Conservation (phyloP, 108 stramenopile species). For the Cyclotella distinguenda region DNA sequence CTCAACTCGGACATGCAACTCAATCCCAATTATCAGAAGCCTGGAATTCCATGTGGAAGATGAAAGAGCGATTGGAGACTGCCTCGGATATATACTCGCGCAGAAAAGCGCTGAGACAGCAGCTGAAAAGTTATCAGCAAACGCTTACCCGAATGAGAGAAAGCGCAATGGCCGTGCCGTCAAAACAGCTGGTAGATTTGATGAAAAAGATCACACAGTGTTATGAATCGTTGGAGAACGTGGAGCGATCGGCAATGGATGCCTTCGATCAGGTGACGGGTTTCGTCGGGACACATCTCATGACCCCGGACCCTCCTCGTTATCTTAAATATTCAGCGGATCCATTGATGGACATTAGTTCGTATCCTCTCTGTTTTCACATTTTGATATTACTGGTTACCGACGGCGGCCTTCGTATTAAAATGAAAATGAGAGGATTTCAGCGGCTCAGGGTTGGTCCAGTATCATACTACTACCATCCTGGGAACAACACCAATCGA, state of each 20-base stretch:
- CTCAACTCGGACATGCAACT: conserved; percentile 70
- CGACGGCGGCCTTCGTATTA: conserved; percentile 63
- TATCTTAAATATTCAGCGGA: conserved; percentile 76
- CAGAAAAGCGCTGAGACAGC: conserved; percentile 60
- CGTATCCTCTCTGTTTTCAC: conserved; percentile 76
- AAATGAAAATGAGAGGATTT: conserved; percentile 75
- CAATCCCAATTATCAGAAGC: conserved; percentile 65
- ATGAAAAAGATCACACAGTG: conserved; percentile 84
- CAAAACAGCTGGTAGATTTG: conserved; percentile 82
- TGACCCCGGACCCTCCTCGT: conserved; percentile 45
- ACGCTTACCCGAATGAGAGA: conserved; percentile 68
- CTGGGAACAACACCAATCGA: conserved; percentile 44
- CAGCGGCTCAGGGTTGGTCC: conserved; percentile 62
- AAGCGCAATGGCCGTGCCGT: conserved; percentile 69
- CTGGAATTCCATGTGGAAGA: conserved; percentile 78
- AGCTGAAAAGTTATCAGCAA: conserved; percentile 71
- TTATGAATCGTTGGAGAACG: conserved; percentile 66
- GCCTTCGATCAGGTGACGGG: conserved; percentile 74
- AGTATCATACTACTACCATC: conserved; percentile 77
- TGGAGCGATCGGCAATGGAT: conserved; percentile 65
- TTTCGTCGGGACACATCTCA: conserved; percentile 46
- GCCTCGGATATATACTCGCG: conserved; percentile 67
- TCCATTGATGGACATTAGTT: conserved; percentile 70
- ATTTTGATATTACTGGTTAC: conserved; percentile 62
- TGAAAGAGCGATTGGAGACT: conserved; percentile 73